Conservation (phyloP, 768 basidiomycete species). For the Lactarius sanguifluus region DNA sequence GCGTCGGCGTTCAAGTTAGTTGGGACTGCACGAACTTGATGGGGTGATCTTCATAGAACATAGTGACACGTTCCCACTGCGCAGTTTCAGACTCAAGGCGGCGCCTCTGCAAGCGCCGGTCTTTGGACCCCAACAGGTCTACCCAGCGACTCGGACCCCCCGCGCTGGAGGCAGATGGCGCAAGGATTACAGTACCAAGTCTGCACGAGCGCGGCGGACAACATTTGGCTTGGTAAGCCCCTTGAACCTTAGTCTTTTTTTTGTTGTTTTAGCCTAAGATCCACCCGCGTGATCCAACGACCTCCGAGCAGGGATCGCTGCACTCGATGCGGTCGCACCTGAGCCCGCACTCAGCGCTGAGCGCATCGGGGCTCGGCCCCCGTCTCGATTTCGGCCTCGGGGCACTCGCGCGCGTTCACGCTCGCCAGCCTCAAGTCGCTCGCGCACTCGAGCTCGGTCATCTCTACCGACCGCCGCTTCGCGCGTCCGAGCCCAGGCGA, state of each 20-base stretch:
- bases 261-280: slow-evolving; percentile 40
- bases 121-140: slow-evolving; percentile 26
- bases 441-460: slow-evolving; percentile 52
- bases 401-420: slow-evolving; percentile 34
- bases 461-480: slow-evolving; percentile 48
- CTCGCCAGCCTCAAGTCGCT: slow-evolving; percentile 43
- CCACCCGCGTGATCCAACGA: slow-evolving; percentile 41
- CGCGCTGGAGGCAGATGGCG: slow-evolving; percentile 56
- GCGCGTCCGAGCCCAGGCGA: slow-evolving; percentile 24
- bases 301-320: slow-evolving; percentile 65
- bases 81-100: no score
- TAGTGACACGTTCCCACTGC: no score
- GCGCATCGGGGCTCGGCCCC: slow-evolving; percentile 53
- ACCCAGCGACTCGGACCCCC: background rate
- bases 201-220: slow-evolving; percentile 43
- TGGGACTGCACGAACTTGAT: no score
- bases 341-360: slow-evolving; percentile 47
- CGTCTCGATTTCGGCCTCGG: slow-evolving; percentile 50
- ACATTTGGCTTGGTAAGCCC: slow-evolving; percentile 64
- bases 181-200: slow-evolving; percentile 36
- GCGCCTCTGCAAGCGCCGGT: slow-evolving; percentile 22
- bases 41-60: slow-evolving; percentile 27
- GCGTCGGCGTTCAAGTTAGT: no score
- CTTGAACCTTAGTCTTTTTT: background rate
- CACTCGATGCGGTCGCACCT: slow-evolving; percentile 62